phyloP scores from a whole-genome alignment of 2,329 filamentous ascomycete genomes.

The Canariomyces notabilis region DNA sequence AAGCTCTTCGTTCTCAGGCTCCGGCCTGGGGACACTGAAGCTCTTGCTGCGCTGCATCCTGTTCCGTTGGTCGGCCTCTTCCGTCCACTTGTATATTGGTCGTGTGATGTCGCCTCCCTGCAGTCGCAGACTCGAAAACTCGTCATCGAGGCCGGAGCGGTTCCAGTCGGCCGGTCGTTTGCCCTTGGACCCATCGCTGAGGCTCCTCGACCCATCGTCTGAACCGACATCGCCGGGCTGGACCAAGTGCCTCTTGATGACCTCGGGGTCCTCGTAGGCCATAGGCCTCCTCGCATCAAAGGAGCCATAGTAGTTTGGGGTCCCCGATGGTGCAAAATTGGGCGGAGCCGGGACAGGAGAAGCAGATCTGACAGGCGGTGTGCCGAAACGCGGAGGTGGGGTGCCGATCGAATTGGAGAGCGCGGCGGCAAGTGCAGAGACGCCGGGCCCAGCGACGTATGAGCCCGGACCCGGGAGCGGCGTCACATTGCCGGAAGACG shows the following conservation, averaged over 20 bases:
- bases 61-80: conserved; percentile 68
- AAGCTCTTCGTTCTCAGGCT: conserved; percentile 72
- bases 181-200: conserved; percentile 44
- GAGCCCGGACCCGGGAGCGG: conserved; percentile 62
- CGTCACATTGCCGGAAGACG: conserved; percentile 44
- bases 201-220: conserved; percentile 38
- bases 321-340: conserved; percentile 42
- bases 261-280: conserved; percentile 82
- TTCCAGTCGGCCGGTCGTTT: conserved; percentile 44
- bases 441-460: conserved; percentile 68
- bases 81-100: conserved; percentile 94
- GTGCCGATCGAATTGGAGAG: conserved; percentile 68
- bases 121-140: conserved; percentile 88
- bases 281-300: conserved; percentile 64
- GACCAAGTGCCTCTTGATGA: conserved; percentile 84
- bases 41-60: conserved; percentile 78
- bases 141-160: conserved; percentile 39
- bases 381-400: conserved; percentile 65
- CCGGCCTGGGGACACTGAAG: conserved; percentile 71
- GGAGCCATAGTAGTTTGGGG: conserved; percentile 76
- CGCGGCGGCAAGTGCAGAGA: conserved; percentile 85
- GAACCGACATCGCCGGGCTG: conserved; percentile 53
- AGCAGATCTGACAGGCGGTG: conserved; percentile 53
- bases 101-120: conserved; percentile 94
- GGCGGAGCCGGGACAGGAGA: conserved; percentile 52